Base-by-base conservation (phyloP, 1,284 basidiomycete species). In the Boletellus sp. region DNA sequence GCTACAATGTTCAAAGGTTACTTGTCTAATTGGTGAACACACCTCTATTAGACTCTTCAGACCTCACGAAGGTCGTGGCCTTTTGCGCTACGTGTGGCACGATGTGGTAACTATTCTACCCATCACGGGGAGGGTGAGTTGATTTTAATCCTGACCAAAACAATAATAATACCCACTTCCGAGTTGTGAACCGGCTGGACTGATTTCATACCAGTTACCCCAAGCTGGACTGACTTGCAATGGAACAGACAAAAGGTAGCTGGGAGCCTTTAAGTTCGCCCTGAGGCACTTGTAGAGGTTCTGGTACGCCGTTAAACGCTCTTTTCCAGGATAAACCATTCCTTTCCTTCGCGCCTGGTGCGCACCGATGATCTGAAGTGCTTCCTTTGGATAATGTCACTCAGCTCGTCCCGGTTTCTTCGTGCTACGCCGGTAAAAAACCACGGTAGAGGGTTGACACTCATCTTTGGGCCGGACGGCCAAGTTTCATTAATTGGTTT, bases 401-500 rank as follows among this genome's bases (percentile, higher is more conserved):
- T 23, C 37, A 48, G 43, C 38, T 56, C 50, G 2, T 23, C n/a
- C 8, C 50, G 3, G 21, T 52, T 39, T 36, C 33, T 39, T 56
- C 41, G 9, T 30, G 17, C 45, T 21, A 37, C 56, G 32, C 20
- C 51, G 9, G 16, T 43, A 35, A 51, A 41, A 34, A 52, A 57
- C 32, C 30, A 49, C 13, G 45, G 55, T 32, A 51, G 59, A 29
- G 59, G 37, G 11, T 38, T 64, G 16, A 63, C 57, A 14, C 50
- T 61, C 19, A 34, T 65, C 35, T 57, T 64, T 37, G 59, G 62
- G 26, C 39, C 59, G 14, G 51, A 60, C 36, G 59, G 59, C 33
- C 62, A 61, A 23, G 49, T 63, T 46, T 63, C 60, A 3, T 48
- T 61, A 3, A 29, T 61, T 34, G 62, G 56, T 17, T 44, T 52